Percentiles rank a stretch among this genome's conserved stretches.
These are phyloP conservation scores for Chenopodium album DNA, from an alignment of 148 eudicot species.

Conservation along the genomic window DNA sequence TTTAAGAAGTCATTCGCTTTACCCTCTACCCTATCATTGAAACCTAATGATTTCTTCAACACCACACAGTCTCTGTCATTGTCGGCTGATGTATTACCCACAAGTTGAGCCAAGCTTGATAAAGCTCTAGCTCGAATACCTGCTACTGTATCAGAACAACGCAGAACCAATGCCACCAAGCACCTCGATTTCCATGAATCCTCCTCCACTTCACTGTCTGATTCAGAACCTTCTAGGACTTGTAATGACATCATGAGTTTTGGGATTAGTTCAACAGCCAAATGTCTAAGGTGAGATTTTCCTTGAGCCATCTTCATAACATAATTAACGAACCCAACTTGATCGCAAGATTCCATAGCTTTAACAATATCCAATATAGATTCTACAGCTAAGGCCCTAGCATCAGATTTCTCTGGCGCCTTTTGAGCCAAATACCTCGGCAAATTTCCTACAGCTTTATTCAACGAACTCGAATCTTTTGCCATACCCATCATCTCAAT, in stretches of 20 bases:
- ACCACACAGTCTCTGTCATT: conserved; percentile 28
- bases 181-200: conserved; percentile 68
- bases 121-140: conserved; percentile 83
- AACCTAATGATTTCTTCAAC: conserved; percentile 56
- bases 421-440: conserved; percentile 65
- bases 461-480: conserved; percentile 43
- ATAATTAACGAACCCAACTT: conserved; percentile 55
- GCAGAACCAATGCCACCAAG: conserved; percentile 63
- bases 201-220: conserved; percentile 26
- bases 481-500: conserved; percentile 49
- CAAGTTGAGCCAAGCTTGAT: conserved; percentile 67
- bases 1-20: conserved; percentile 56
- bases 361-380: conserved; percentile 73
- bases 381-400: conserved; percentile 71
- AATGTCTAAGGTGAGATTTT: conserved; percentile 62
- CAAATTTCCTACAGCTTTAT: conserved; percentile 58
- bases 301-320: conserved; percentile 81
- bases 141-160: conserved; percentile 78
- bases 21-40: conserved; percentile 32
- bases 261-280: conserved; percentile 80
- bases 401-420: conserved; percentile 89
- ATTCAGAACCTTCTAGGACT: conserved; percentile 33
- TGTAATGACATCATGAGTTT: conserved; percentile 45
- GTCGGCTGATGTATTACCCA: conserved; percentile 45
- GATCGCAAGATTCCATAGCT: conserved; percentile 56